phyloP scores from a whole-genome alignment of 805 yeast species.

The Yueomyces sp. region DNA sequence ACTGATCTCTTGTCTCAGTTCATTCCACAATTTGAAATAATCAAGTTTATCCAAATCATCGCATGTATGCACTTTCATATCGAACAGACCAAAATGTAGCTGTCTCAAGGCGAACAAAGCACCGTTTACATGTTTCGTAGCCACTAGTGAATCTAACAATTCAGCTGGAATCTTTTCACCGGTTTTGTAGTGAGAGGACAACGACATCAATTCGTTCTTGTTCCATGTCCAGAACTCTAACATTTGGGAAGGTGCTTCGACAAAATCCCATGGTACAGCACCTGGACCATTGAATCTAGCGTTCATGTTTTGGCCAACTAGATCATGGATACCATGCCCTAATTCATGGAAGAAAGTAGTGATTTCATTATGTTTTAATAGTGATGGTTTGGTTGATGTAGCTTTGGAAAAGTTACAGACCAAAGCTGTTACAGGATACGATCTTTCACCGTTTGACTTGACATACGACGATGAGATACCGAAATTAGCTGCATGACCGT shows the following conservation, averaged over 20 bases:
- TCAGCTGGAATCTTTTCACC: conserved; percentile 44
- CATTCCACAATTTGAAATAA: conserved; percentile 48
- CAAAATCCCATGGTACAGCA: conserved; percentile 71
- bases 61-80: conserved; percentile 53
- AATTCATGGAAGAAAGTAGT: conserved; percentile 80
- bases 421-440: conserved; percentile 59
- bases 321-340: conserved; percentile 79
- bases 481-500: conserved; percentile 82
- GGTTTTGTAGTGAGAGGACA: conserved; percentile 56
- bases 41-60: conserved; percentile 34
- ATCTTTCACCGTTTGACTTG: conserved; percentile 34
- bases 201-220: conserved; percentile 37
- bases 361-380: conserved; percentile 66
- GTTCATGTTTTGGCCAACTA: conserved; percentile 52
- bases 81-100: conserved; percentile 66
- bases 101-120: conserved; percentile 64
- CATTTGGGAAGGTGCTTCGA: conserved; percentile 86
- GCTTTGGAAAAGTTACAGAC: conserved; percentile 81
- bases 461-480: conserved; percentile 48
- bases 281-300: conserved; percentile 64
- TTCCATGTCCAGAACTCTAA: conserved; percentile 85
- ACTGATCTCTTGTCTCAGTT: conserved; percentile 47
- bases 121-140: conserved; percentile 63
- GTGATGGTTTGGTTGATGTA: conserved; percentile 51
- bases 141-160: conserved; percentile 42